A percentile compares a stretch with the other conserved stretches of the same genome.
phyloP scores from a whole-genome alignment of 257 asterid species.

The Voacanga thouarsii region DNA sequence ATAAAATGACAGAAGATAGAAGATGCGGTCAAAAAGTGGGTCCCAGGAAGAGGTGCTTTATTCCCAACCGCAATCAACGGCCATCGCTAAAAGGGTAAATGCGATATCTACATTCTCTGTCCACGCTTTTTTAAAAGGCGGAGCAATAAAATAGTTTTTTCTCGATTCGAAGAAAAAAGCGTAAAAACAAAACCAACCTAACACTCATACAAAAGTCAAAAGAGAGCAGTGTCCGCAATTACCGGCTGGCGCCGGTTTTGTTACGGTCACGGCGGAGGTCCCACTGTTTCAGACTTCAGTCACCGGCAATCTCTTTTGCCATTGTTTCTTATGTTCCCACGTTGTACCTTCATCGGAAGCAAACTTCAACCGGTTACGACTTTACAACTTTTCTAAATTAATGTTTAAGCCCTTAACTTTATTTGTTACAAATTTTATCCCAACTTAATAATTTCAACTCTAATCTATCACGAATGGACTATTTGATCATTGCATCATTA shows the following conservation, averaged over 20 bases:
- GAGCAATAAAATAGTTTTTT: neutral
- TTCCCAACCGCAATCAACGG: constrained; percentile 92
- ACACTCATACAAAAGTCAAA: constrained; percentile 46
- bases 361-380: neutral
- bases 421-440: neutral
- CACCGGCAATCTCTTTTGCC: constrained; percentile 14
- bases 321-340: neutral
- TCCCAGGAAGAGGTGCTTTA: constrained; percentile 29
- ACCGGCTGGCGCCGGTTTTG: constrained; percentile 54
- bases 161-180: constrained; percentile 10
- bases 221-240: constrained; percentile 43
- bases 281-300: neutral
- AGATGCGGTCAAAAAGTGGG: constrained; percentile 23
- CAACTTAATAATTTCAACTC: neutral
- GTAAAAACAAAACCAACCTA: constrained; percentile 14
- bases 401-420: neutral
- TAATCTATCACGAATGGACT: neutral
- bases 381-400: neutral
- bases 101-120: constrained; percentile 26
- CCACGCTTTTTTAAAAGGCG: constrained; percentile 22
- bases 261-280: constrained; percentile 41
- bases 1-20: constrained; percentile 5
- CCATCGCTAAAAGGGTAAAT: constrained; percentile 33
- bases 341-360: constrained; percentile 3
- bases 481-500: neutral